Conservation (phyloP, 257 asterid species). For the Ehretia macrophylla region DNA sequence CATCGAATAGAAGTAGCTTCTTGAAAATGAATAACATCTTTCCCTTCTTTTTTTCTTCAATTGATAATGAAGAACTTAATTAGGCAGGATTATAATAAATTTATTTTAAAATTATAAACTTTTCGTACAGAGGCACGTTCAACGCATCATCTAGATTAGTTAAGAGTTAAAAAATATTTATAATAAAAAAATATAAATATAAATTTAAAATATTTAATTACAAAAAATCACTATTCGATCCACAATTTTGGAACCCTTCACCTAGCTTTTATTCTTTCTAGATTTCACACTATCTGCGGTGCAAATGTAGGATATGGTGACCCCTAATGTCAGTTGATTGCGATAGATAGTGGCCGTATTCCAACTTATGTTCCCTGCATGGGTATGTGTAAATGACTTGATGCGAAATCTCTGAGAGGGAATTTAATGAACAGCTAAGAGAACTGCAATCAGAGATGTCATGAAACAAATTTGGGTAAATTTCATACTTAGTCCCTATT, state of each 20-base stretch:
- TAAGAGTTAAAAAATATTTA: too few species aligned
- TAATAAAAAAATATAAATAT: too few species aligned
- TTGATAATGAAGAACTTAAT: too few species aligned
- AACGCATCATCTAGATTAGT: too few species aligned
- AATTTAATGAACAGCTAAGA: neutral
- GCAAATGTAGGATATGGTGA: neutral
- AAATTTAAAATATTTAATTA: too few species aligned
- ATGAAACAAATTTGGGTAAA: neutral
- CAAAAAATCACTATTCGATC: too few species aligned
- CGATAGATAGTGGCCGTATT: neutral
- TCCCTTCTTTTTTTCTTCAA: too few species aligned
- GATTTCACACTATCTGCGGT: neutral
- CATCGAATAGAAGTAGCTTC: neutral
- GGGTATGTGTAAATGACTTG: neutral
- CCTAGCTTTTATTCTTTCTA: neutral
- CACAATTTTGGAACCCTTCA: too few species aligned
- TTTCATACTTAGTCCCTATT: too few species aligned
- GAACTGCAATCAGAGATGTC: neutral
- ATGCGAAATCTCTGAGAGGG: neutral
- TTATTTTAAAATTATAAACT: too few species aligned
- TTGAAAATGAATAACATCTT: neutral
- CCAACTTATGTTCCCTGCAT: neutral
- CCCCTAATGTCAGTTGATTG: neutral
- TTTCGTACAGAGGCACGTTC: too few species aligned
- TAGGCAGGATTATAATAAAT: too few species aligned